Base-by-base conservation (phyloP, 2,329 filamentous ascomycete species). In the Monilinia polystroma region DNA sequence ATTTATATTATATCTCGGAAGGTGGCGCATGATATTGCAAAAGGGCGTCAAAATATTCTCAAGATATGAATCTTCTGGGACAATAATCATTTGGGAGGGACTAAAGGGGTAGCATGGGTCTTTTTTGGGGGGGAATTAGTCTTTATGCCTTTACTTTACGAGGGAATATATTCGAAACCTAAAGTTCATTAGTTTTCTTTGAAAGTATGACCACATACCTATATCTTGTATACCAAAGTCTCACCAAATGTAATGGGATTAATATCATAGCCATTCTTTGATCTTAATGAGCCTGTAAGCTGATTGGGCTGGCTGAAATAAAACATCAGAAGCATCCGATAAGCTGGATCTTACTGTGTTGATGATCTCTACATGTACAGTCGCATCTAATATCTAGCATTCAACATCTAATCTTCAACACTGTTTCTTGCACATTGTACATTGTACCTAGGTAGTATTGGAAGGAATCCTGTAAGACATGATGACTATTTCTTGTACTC, bases 1-100 rank as follows among this genome's bases (percentile, higher is more conserved):
- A 49, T 58, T 55, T 68, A 59, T 59, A 68, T 60, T 51, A 64
- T 62, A 35, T 16, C 55, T 63, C 29, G 51, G 45, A 63, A 43
- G 16, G 60, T 20, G 64, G 43, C 26, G 64, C 56, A 41, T 38
- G 58, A 38, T 51, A 52, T 66, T 38, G 18, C 16, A 51, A 60
- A n/a, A 26, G 29, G 67, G 64, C 55, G 67, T 52, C 41, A 53
- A 55, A 49, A 66, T 54, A 16, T n/a, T 66, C 35, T 62, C 35
- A 53, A 55, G 62, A 60, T 57, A 47, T n/a, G 65, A 16, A 63
- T 69, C 43, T 68, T 53, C 62, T 55, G 68, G 56, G 53, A 43
- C 47, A 66, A 45, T 43, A 58, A 57, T 59, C 54, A 52, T 29
- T 51, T 49, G 64, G 55, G 58, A 11, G 32, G 29, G 3, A n/a